These are phyloP conservation scores for Zalaria obscura DNA, from an alignment of 2,329 filamentous ascomycete genomes.

Conservation along the genomic window DNA sequence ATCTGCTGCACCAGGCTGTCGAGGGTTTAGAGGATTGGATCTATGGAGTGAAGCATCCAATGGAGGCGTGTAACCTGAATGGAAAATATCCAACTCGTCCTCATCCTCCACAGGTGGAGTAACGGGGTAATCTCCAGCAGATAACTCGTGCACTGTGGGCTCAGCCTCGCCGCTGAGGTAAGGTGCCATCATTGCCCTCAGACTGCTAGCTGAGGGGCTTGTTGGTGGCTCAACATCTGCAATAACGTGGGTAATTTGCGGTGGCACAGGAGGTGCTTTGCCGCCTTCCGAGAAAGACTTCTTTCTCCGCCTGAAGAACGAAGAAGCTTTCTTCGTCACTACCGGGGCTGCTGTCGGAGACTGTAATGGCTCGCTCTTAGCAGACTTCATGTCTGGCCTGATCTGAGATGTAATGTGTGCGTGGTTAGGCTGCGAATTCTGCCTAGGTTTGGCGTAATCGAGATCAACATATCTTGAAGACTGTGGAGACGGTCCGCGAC, in stretches of 20 bases:
- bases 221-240: slow-evolving; percentile 30
- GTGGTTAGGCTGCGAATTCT: background rate
- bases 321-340: slow-evolving; percentile 81
- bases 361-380: slow-evolving; percentile 1
- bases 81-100: slow-evolving; percentile 47
- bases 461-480: slow-evolving; percentile 1
- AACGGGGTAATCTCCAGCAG: no score
- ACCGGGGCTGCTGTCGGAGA: slow-evolving; percentile 12
- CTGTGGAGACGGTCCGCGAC: slow-evolving; percentile 1
- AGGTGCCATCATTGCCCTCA: slow-evolving; percentile 76
- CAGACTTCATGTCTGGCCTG: slow-evolving; percentile 2
- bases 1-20: background rate
- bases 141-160: slow-evolving; percentile 9
- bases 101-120: slow-evolving; percentile 9
- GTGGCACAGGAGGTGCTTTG: slow-evolving; percentile 45
- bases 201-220: slow-evolving; percentile 54
- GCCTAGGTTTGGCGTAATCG: background rate
- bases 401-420: slow-evolving; percentile 2
- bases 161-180: slow-evolving; percentile 40
- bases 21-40: slow-evolving; percentile 9
- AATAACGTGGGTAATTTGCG: slow-evolving; percentile 21
- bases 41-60: slow-evolving; percentile 54
- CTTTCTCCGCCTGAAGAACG: slow-evolving; percentile 88
- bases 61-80: slow-evolving; percentile 60
- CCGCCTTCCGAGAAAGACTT: slow-evolving; percentile 62